Evolutionary conservation across 805 yeast genomes (phyloP).

Genomic region (Ogataea saltuana): DNA sequence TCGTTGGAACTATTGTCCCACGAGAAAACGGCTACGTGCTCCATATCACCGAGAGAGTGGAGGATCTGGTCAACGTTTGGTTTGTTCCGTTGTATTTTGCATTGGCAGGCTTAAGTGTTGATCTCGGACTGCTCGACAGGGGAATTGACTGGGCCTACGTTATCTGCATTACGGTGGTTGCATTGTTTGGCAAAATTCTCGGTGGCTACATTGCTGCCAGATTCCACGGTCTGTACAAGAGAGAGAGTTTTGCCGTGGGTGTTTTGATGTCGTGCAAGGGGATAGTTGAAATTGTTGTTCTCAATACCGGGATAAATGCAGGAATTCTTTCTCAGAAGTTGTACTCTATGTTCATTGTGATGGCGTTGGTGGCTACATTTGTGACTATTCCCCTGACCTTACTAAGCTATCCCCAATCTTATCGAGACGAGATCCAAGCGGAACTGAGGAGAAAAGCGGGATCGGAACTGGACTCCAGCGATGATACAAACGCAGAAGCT

Average conservation of each 20-base stretch:
- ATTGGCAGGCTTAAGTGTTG: constrained; percentile 70
- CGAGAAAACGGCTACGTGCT: constrained; percentile 74
- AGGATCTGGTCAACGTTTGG: constrained; percentile 70
- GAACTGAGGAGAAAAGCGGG: constrained; percentile 22
- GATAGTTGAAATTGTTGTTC: constrained; percentile 79
- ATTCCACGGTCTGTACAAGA: constrained; percentile 61
- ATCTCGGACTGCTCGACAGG: constrained; percentile 59
- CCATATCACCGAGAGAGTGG: constrained; percentile 69
- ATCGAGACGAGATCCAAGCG: constrained; percentile 51
- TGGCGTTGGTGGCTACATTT: constrained; percentile 79
- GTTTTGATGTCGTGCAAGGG: constrained; percentile 87
- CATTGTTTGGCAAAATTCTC: constrained; percentile 64
- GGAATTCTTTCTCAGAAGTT: constrained; percentile 62
- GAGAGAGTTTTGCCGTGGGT: constrained; percentile 77
- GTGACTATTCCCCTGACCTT: constrained; percentile 74
- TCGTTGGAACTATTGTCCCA: constrained; percentile 74
- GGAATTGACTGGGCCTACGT: constrained; percentile 82
- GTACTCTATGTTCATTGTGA: constrained; percentile 78
- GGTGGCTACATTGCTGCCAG: constrained; percentile 71
- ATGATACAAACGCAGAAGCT: constrained; percentile 33
- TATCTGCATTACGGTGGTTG: constrained; percentile 64
- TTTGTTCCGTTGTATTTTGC: constrained; percentile 80
- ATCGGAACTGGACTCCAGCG: too few relatives aligned
- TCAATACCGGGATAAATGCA: constrained; percentile 72
- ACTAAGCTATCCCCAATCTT: constrained; percentile 58